phyloP scores from a whole-genome alignment of 371 early-diverging fungal genomes.

The Chytridiales sp. region DNA sequence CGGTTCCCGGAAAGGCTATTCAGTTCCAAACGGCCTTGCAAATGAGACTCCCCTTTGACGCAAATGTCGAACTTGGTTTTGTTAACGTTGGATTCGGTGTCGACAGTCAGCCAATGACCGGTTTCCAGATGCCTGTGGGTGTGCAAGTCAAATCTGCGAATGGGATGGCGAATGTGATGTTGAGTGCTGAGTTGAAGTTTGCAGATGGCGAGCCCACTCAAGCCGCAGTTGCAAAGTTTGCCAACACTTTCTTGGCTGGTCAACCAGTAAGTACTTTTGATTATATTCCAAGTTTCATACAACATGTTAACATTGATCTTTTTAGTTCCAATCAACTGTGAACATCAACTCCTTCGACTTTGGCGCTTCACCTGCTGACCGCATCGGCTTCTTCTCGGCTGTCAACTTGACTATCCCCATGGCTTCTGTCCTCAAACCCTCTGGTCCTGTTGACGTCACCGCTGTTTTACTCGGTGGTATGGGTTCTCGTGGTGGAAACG shows the following conservation, averaged over 20 bases:
- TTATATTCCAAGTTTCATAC: neutral
- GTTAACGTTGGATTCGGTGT: neutral
- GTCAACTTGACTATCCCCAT: slow-evolving; percentile 7
- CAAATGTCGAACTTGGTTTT: neutral
- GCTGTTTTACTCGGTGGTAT: slow-evolving; percentile 13
- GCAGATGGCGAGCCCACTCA: slow-evolving; percentile 5
- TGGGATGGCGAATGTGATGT: neutral
- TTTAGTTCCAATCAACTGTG: slow-evolving; percentile 2
- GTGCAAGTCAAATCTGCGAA: neutral
- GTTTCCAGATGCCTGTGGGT: neutral
- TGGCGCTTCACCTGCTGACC: slow-evolving; percentile 18
- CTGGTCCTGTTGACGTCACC: slow-evolving; percentile 23
- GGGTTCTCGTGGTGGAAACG: neutral
- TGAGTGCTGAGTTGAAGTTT: neutral
- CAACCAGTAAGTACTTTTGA: slow-evolving; percentile 1
- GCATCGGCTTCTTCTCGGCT: slow-evolving; percentile 14
- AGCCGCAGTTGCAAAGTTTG: slow-evolving; percentile 17
- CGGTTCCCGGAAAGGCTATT: neutral
- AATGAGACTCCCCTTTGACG: neutral
- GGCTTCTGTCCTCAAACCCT: slow-evolving; percentile 16
- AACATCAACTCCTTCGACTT: slow-evolving; percentile 6
- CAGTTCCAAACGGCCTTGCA: neutral
- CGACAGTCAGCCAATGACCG: neutral
- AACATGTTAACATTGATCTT: neutral
- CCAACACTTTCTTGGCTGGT: slow-evolving; percentile 21